Base-by-base conservation (phyloP, 768 basidiomycete genomes). In the Termitomyces sp. region DNA sequence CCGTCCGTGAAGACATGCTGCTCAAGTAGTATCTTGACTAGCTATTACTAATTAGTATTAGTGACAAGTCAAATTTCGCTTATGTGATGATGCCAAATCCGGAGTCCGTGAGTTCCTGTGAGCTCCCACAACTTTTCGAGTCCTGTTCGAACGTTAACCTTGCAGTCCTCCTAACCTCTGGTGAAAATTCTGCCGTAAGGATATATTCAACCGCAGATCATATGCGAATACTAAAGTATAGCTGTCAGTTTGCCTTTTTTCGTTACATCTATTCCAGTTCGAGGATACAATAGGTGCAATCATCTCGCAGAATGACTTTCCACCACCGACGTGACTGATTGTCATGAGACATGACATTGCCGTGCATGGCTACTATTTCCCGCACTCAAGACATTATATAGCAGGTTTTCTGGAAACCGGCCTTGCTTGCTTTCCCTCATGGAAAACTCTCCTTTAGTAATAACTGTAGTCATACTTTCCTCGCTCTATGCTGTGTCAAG, bases 401-500 rank as follows among this genome's bases (percentile, higher is more conserved):
- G 46, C 20, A 7, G 26, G 3, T 20, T 10, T 29, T 22, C 20
- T 13, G 4, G 5, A n/a, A 48, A 2, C 39, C 1, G 14, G 43
- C 12, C 20, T 20, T 18, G 29, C 31, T 32, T 13, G n/a, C 56
- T 27, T n/a, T 27, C n/a, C 42, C 48, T 50, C 49, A 57, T 55
- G 53, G 53, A 46, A 44, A 22, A 18, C n/a, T 57, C 18, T 24
- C 27, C 32, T 57, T 3, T 58, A 20, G 27, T 29, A 4, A 22
- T 32, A 36, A n/a, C 6, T 29, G 16, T n/a, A 3, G 14, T 34
- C 5, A 22, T 42, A 9, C 22, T 57, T 34, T 50, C 48, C 22
- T 53, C 16, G 14, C 39, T 60, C n/a, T 54, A 60, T 54, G 32
- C 46, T 46, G 52, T 20, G 3, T 46, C 51, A 5, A 37, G 42